Percentiles rank a stretch among this genome's conserved stretches.
phyloP scores from a whole-genome alignment of 345 rosid species.

The Noccaea caerulescens region DNA sequence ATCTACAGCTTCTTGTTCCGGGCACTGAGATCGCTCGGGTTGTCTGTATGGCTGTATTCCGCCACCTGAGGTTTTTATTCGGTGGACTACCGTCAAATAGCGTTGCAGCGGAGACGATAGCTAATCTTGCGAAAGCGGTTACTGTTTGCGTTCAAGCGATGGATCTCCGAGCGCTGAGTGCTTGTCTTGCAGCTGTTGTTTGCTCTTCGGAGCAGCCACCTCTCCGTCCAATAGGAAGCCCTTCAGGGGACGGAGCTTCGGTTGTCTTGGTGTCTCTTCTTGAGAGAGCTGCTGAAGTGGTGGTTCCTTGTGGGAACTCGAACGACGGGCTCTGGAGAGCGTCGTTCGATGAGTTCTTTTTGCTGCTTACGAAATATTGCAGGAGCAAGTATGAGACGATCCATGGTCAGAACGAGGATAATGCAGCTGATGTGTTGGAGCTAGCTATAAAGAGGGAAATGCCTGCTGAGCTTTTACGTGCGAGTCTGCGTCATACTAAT shows the following conservation, averaged over 20 bases:
- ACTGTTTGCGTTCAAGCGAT: conserved; percentile 67
- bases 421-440: conserved; percentile 56
- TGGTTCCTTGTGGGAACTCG: conserved; percentile 52
- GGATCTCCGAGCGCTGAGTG: conserved; percentile 89
- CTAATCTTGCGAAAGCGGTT: conserved; percentile 66
- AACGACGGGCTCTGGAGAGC: conserved; percentile 90
- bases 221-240: conserved; percentile 86
- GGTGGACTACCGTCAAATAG: conserved; percentile 77
- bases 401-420: conserved; percentile 51
- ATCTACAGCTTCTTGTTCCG: conserved; percentile 77
- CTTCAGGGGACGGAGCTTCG: conserved; percentile 91
- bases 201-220: conserved; percentile 99
- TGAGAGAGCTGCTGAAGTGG: conserved; percentile 81
- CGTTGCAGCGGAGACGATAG: conserved; percentile 65
- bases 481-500: conserved; percentile 90
- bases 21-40: conserved; percentile 84
- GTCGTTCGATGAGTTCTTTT: conserved; percentile 87
- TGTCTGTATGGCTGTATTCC: conserved; percentile 91
- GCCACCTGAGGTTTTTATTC: conserved; percentile 85
- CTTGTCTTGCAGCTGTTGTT: conserved; percentile 96
- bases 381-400: conserved; percentile 83
- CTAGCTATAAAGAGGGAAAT: conserved; percentile 81
- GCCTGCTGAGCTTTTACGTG: conserved; percentile 95
- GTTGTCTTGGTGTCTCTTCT: conserved; percentile 74
- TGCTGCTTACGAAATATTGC: conserved; percentile 89